Base-by-base conservation (phyloP, 73 alveolate genomes). In the Effrenium voratum region DNA sequence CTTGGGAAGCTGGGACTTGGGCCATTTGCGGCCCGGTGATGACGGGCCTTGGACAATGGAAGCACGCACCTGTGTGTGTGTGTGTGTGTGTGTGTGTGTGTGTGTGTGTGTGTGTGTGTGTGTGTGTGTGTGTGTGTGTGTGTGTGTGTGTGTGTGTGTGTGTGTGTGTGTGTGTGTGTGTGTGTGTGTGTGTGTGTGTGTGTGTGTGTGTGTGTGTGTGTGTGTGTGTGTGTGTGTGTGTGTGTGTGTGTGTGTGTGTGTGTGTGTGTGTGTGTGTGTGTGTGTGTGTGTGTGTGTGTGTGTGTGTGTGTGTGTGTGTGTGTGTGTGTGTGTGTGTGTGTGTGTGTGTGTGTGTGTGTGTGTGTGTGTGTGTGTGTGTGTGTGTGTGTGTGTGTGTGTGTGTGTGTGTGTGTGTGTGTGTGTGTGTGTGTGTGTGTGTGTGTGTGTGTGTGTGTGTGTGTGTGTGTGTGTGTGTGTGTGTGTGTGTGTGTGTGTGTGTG, bases 401-500 rank as follows among this genome's bases (percentile, higher is more conserved):
- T 73, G 85, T 73, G 85, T 40, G 85, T 73, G 85, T 73, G 85
- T 73, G 85, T 73, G 47, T 73, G 85, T 73, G 85, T 73, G 85
- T 73, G 85, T 73, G 85, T 73, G 85, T 73, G 85, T 73, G 85
- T 73, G 85, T 73, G 85, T 73, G 85, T 40, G 85, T 73, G 85
- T 73, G 85, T 73, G 85, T 73, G 47, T 73, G 85, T 73, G 85
- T 73, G 85, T 73, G 85, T 73, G 85, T 73, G 85, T 73, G 85
- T 73, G 85, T 73, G 85, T 73, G 85, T 73, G 85, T 73, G 85
- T 73, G 85, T 73, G 85, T 73, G 85, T 73, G 85, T 73, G 85
- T 73, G 85, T 73, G 85, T 73, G 85, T 73, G 85, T 73, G 85
- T 73, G 85, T 73, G 85, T 73, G 85, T 73, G 85, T 73, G 85